Evolutionary conservation across 306 rosid genomes (phyloP), one percentile per base, ranked within the genome.

Genomic region (Cucurbita moschata): DNA sequence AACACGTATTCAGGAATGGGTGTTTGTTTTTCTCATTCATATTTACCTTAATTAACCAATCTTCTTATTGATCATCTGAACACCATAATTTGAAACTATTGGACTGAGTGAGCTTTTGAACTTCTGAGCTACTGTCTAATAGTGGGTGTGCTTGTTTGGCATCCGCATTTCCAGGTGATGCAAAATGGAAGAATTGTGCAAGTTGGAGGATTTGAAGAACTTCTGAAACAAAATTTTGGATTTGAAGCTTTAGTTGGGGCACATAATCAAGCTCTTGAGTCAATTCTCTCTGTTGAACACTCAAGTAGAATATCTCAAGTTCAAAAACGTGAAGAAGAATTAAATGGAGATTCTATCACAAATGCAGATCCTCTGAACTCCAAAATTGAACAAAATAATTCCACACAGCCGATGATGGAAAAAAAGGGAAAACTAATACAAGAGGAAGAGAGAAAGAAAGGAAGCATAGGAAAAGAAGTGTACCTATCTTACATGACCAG

Each of bases 181-280:
- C 90, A 93, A 82, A 87, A 90, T 84, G 97, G 98, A 75, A 86
- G 75, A 81, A 88, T 93, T 11, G 79, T 86, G 76, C 96, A 93
- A 82, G 89, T 88, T 12, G 98, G 98, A 78, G 84, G 79, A 53
- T 93, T 90, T 47, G 87, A 89, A 68, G 88, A 93, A 63, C 96
- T 93, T 69, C 66, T 93, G 62, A 76, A 84, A 85, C 92, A 93
- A 84, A 87, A 88, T 16, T 88, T 86, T 79, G 97, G 97, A 72
- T 93, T 93, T 83, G 96, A 93, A 68, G 69, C 79, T 74, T 80
- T 93, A 78, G 98, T 93, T 52, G 97, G 98, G 37, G 98, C 98
- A 57, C 98, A 93, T 81, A 86, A 87, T 80, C 82, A 85, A 80
- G 98, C 97, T 56, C 82, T 93, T 15, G 92, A 89, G 60, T 88